Evolutionary conservation across 2,329 filamentous ascomycete species (phyloP), one percentile per base, ranked within the genome.

Genomic region (Aspergillus uvarum): DNA sequence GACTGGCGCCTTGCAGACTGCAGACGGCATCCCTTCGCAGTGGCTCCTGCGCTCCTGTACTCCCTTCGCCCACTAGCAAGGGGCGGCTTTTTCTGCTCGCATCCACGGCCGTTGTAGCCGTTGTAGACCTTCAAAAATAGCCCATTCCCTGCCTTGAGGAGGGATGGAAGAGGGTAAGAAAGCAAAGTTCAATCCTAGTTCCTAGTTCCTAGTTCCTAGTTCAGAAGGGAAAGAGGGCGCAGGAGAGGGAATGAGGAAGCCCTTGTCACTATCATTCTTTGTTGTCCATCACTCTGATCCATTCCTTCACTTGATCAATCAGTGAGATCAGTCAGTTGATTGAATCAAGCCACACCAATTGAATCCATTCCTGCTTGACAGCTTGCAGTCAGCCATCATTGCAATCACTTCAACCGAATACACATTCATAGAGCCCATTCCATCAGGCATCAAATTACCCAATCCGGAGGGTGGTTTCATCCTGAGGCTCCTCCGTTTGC

Each of bases 81-180:
- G 38, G 38, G 38, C 38, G 16, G n/a, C 12, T 6, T 35, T 12
- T n/a, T 44, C 8, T 19, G 16, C 38, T 44, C 38, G 38, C 51
- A 16, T 54, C 44, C 35, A 54, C 19, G 51, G 51, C 32, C 19
- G 1, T 51, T 48, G 49, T 22, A 53, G 50, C 32, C 19, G 8
- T 48, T 48, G 49, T 29, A 53, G 50, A 38, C 57, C 53, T 62
- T 62, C 57, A 57, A 51, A 62, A 62, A 50, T 32, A 59, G 54
- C 49, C 50, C 32, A 44, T 62, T 56, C 59, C 61, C 61, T 63
- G 56, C 47, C 51, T 51, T 49, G 53, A 61, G 53, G 61, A 57
- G 61, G 51, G 31, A 10, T 35, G 42, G 19, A 48, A 47, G 47
- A 55, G 48, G 47, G 19, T 35, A 42, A 51, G 19, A 51, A 35